Evolutionary conservation across 352 stramenopile genomes (phyloP).

Genomic region (Poterioochromonas sp.): DNA sequence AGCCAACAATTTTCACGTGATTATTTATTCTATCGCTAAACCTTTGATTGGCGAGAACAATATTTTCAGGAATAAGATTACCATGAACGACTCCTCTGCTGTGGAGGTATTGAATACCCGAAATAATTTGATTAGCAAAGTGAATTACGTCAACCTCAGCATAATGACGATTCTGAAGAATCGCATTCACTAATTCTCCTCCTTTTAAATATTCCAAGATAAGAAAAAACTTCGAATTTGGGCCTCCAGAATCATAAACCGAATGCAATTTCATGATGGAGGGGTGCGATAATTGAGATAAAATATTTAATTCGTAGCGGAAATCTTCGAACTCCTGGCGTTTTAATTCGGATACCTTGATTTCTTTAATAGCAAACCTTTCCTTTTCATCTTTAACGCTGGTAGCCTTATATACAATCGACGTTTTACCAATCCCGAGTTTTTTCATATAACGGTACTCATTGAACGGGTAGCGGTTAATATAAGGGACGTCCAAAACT

Average conservation of each 20-base stretch:
- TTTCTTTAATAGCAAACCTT: constrained; percentile 8
- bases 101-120: neutral
- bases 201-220: constrained; percentile 25
- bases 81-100: neutral
- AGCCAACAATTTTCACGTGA: constrained; percentile 26
- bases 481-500: neutral
- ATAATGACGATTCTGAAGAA: neutral
- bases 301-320: constrained; percentile 12
- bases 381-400: neutral
- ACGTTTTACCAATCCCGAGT: neutral
- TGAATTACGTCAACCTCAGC: neutral
- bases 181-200: constrained; percentile 5
- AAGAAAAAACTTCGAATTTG: neutral
- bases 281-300: neutral
- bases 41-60: neutral
- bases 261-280: neutral
- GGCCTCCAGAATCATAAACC: neutral
- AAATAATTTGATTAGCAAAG: neutral
- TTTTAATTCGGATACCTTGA: neutral
- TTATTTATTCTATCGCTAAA: no score
- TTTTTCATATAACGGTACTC: neutral
- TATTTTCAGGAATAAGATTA: constrained; percentile 28
- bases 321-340: neutral
- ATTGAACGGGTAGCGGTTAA: neutral
- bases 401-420: constrained; percentile 4